Conservation (phyloP, 441 rosid genomes). For the Omphalea diandra region DNA sequence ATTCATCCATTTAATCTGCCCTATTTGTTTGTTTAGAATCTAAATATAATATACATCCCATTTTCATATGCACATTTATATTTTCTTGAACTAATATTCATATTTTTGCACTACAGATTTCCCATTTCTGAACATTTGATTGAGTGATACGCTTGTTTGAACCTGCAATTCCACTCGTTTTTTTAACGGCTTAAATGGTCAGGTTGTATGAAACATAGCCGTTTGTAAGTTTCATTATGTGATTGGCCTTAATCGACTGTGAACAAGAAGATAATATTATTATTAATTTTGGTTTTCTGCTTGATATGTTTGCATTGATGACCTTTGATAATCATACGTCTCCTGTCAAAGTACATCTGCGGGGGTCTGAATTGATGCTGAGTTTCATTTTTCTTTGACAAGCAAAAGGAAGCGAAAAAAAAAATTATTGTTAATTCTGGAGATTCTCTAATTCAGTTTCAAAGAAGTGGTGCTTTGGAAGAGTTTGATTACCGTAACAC, state of each 20-base stretch:
- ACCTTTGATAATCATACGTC: neutral
- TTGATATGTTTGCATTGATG: neutral
- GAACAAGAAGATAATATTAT: neutral
- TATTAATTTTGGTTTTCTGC: neutral
- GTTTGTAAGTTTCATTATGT: neutral
- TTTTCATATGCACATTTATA: neutral
- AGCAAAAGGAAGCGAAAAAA: neutral
- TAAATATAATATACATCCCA: neutral
- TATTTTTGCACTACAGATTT: neutral
- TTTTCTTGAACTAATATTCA: neutral
- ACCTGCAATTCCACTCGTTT: neutral
- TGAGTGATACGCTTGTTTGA: neutral
- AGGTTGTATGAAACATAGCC: neutral
- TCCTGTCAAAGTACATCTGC: neutral
- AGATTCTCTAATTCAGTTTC: neutral
- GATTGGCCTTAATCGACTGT: neutral
- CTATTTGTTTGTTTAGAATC: neutral
- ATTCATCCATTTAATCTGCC: neutral
- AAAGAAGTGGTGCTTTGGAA: neutral
- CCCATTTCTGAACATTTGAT: neutral
- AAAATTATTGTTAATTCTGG: neutral
- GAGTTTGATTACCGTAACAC: neutral
- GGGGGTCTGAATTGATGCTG: neutral
- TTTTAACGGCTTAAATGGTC: neutral
- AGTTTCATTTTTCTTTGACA: neutral